A percentile compares a stretch with the other conserved stretches of the same genome.
Conservation (phyloP, 331 rosid species). For the Ulmus americana region DNA sequence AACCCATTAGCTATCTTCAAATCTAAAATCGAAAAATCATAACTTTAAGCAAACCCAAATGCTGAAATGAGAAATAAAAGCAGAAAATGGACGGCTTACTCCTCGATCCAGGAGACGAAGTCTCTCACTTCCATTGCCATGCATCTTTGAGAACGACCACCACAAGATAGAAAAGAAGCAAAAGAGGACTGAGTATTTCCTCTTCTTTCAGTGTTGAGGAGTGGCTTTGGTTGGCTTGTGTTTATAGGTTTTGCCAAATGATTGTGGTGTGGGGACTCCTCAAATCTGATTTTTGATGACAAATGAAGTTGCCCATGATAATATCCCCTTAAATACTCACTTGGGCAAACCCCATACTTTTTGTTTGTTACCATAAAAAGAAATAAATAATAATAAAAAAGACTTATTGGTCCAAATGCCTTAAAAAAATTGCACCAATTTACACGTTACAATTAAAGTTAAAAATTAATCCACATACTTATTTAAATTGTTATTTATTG, state of each 20-base stretch:
- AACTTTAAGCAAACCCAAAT: constrained; percentile 1
- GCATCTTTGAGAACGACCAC: constrained; percentile 21
- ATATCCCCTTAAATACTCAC: no score
- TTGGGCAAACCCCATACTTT: no score
- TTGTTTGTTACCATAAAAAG: no score
- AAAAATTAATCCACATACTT: no score
- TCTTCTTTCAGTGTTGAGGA: not conserved
- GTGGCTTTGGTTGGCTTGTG: not conserved
- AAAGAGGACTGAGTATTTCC: not conserved
- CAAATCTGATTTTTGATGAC: no score
- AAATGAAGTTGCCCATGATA: no score
- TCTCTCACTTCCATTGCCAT: constrained; percentile 40
- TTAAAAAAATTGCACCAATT: no score
- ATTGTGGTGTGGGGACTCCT: not conserved
- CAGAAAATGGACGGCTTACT: constrained; percentile 30
- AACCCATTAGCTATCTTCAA: not conserved
- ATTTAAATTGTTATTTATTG: no score
- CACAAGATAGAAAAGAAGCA: not conserved
- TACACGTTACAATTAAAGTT: no score
- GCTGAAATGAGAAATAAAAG: constrained; percentile 13
- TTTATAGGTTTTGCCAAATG: not conserved
- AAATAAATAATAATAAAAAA: no score
- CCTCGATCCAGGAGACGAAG: constrained; percentile 47
- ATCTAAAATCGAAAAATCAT: not conserved
- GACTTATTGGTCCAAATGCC: no score